Conservation (phyloP, 345 rosid species). For the Citrus maxima region DNA sequence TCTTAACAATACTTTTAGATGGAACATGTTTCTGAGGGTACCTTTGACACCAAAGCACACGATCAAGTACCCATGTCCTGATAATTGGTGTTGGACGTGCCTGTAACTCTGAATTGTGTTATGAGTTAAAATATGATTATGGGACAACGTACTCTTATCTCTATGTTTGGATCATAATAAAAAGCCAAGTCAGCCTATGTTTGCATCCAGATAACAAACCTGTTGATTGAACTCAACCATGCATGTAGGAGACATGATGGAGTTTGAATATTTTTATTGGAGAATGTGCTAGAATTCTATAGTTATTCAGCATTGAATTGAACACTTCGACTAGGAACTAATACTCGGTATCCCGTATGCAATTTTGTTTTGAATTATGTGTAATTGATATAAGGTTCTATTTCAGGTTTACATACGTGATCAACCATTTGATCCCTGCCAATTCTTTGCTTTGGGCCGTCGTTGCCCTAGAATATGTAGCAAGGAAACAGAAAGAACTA, state of each 20-base stretch:
- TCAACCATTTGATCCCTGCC: slow-evolving; percentile 71
- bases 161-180: neutral
- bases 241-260: neutral
- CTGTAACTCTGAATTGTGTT: neutral
- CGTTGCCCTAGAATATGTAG: slow-evolving; percentile 66
- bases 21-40: neutral
- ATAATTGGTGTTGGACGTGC: neutral
- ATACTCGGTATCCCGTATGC: neutral
- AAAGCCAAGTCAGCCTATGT: neutral
- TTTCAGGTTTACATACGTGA: slow-evolving; percentile 87
- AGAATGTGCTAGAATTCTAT: neutral
- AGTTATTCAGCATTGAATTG: neutral
- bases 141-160: neutral
- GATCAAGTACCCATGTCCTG: neutral
- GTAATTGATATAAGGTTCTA: neutral
- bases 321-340: slow-evolving; percentile 1
- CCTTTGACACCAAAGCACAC: neutral
- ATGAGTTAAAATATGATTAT: neutral
- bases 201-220: neutral
- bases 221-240: neutral
- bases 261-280: neutral
- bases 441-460: slow-evolving; percentile 77
- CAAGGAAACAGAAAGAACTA: slow-evolving; percentile 32
- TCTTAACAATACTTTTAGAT: neutral
- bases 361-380: neutral